Percentiles rank a stretch among this genome's conserved stretches.
Conservation (phyloP, 805 yeast genomes). For the Cyberlindnera galapagoensis region DNA sequence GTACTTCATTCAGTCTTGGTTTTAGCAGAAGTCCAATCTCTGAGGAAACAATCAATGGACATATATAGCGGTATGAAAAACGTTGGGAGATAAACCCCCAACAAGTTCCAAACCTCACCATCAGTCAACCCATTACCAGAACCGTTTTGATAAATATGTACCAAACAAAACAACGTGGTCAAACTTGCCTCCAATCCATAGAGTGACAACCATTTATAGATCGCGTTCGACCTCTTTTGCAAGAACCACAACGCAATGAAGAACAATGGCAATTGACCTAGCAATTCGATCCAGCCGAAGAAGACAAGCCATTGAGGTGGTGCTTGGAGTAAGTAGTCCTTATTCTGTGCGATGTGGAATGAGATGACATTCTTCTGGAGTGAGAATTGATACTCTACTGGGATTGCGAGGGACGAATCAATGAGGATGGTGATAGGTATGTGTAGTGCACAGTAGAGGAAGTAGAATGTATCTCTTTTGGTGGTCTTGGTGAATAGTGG, state of each 20-base stretch:
- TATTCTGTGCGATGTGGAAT: conserved; percentile 58
- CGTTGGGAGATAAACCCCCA: conserved; percentile 63
- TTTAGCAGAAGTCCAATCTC: conserved; percentile 17
- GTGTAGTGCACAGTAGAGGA: conserved; percentile 53
- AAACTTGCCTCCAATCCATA: conserved; percentile 82
- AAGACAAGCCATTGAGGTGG: conserved; percentile 68
- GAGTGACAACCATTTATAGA: conserved; percentile 40
- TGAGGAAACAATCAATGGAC: conserved; percentile 22
- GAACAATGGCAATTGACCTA: conserved; percentile 79
- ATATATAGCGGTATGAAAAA: conserved; percentile 56
- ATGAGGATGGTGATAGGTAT: conserved; percentile 69
- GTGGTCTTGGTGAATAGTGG: conserved; percentile 16
- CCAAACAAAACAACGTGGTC: conserved; percentile 70
- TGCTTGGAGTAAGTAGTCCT: conserved; percentile 59
- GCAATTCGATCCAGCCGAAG: conserved; percentile 67
- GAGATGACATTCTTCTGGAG: conserved; percentile 44
- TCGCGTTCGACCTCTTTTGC: conserved; percentile 21
- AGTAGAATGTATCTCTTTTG: conserved; percentile 38
- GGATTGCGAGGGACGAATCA: conserved; percentile 69
- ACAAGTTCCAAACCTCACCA: conserved; percentile 36
- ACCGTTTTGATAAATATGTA: conserved; percentile 36
- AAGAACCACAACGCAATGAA: conserved; percentile 34
- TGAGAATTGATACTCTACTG: conserved; percentile 37
- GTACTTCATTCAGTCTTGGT: too few species aligned
- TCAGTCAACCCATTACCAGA: conserved; percentile 26